These are phyloP conservation scores for Prillingera fragicola DNA, from an alignment of 1,284 basidiomycete species.

Conservation along the genomic window DNA sequence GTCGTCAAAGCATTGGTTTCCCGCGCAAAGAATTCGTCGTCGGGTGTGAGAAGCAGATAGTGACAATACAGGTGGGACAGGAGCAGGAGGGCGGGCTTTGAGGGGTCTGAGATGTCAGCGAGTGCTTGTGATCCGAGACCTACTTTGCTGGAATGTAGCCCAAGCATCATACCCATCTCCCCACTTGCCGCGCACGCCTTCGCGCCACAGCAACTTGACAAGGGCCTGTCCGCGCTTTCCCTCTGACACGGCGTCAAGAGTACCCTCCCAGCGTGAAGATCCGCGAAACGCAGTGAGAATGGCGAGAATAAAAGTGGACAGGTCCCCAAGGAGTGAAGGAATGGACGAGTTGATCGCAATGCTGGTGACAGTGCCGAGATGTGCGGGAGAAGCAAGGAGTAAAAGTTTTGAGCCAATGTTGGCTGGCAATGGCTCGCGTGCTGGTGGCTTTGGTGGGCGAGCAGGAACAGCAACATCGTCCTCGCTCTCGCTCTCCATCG, in stretches of 20 bases:
- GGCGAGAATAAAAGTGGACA: slow-evolving; percentile 39
- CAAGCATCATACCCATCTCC: slow-evolving; percentile 39
- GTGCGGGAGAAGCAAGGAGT: slow-evolving; percentile 29
- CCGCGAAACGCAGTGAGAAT: slow-evolving; percentile 51
- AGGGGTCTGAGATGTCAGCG: slow-evolving; percentile 32
- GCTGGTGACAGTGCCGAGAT: slow-evolving; percentile 20
- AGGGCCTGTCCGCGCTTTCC: slow-evolving; percentile 48
- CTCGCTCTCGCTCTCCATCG: slow-evolving; percentile 20
- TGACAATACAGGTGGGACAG: slow-evolving; percentile 80
- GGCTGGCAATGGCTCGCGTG: slow-evolving; percentile 20
- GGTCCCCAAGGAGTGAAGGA: slow-evolving; percentile 23
- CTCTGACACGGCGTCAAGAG: slow-evolving; percentile 47
- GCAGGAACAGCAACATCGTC: slow-evolving; percentile 8
- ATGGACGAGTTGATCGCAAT: slow-evolving; percentile 6
- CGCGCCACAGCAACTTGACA: slow-evolving; percentile 67
- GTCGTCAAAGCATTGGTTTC: slow-evolving; percentile 65
- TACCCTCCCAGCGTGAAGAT: slow-evolving; percentile 55
- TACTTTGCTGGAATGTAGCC: slow-evolving; percentile 51
- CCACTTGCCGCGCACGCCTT: slow-evolving; percentile 59
- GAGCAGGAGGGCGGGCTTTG: slow-evolving; percentile 67
- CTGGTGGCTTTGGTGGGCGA: slow-evolving; percentile 5
- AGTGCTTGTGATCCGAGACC: slow-evolving; percentile 27
- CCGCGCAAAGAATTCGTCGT: slow-evolving; percentile 82
- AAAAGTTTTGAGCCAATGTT: slow-evolving; percentile 31
- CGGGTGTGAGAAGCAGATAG: slow-evolving; percentile 82